phyloP scores from a whole-genome alignment of 169 alveolate genomes.

The Plasmodium cynomolgi region DNA sequence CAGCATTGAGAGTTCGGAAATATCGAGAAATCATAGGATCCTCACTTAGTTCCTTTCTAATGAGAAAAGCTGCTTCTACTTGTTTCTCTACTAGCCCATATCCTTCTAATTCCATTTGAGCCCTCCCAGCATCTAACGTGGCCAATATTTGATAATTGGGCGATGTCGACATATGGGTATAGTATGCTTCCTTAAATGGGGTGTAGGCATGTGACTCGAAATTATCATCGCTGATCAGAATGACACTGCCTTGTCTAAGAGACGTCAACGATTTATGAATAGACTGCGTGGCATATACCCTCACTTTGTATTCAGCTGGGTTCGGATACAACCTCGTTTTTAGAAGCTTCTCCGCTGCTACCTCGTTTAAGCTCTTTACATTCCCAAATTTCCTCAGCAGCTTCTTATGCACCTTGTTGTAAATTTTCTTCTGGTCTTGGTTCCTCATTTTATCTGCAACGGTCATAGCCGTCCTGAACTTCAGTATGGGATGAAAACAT shows the following conservation, averaged over 20 bases:
- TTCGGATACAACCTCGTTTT: constrained; percentile 77
- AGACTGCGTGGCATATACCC: constrained; percentile 83
- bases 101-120: constrained; percentile 82
- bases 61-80: constrained; percentile 77
- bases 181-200: constrained; percentile 80
- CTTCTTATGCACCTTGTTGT: constrained; percentile 57
- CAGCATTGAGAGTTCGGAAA: constrained; percentile 60
- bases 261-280: constrained; percentile 80
- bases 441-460: constrained; percentile 78
- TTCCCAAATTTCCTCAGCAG: constrained; percentile 65
- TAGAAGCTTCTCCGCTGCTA: constrained; percentile 37
- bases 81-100: constrained; percentile 78
- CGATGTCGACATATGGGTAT: constrained; percentile 83
- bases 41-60: constrained; percentile 71
- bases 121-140: constrained; percentile 80
- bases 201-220: constrained; percentile 80
- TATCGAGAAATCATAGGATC: constrained; percentile 75
- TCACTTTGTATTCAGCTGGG: constrained; percentile 73
- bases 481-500: constrained; percentile 79
- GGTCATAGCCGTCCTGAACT: constrained; percentile 80
- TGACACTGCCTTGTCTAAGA: constrained; percentile 80
- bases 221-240: constrained; percentile 78
- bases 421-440: constrained; percentile 69
- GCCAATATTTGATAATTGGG: constrained; percentile 81
- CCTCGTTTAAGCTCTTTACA: constrained; percentile 68